These are phyloP conservation scores for Xerocomus amazonicus DNA, from an alignment of 1,284 basidiomycete genomes.

Conservation along the genomic window DNA sequence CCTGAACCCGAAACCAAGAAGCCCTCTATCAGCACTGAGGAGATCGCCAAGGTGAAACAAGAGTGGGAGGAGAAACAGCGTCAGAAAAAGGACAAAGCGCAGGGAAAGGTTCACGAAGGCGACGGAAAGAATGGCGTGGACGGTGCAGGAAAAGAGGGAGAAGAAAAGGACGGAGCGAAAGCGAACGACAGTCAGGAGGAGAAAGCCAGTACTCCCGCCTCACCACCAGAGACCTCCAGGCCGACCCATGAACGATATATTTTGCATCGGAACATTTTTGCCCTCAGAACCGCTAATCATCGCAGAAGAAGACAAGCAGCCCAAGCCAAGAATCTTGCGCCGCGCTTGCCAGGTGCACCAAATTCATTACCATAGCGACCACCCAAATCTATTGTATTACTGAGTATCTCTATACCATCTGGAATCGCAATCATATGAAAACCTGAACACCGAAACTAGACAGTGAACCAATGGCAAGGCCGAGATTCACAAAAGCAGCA, in stretches of 20 bases:
- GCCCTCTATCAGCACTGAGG: constrained; percentile 53
- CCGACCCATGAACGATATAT: constrained; percentile 51
- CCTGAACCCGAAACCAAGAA: constrained; percentile 39
- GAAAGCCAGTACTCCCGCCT: constrained; percentile 21
- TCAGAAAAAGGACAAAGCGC: constrained; percentile 52
- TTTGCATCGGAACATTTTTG: constrained; percentile 58
- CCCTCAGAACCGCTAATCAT: constrained; percentile 59
- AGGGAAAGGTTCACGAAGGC: constrained; percentile 34
- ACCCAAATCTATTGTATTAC: too few species aligned
- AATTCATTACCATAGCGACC: constrained; percentile 17
- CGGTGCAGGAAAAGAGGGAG: constrained; percentile 21
- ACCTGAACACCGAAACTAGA: constrained; percentile 75
- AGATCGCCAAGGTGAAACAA: constrained; percentile 68
- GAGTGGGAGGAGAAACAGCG: constrained; percentile 77
- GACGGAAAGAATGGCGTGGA: constrained; percentile 32
- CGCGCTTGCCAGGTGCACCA: constrained; percentile 52
- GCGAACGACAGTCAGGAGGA: constrained; percentile 26
- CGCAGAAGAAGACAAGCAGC: constrained; percentile 51
- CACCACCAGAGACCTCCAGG: constrained; percentile 28
- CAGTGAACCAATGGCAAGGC: constrained; percentile 70
- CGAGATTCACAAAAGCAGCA: constrained; percentile 75
- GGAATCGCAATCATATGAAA: constrained; percentile 46
- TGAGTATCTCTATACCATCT: neutral
- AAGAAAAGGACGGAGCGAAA: constrained; percentile 25
- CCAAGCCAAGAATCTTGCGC: constrained; percentile 56